A percentile compares a stretch with the other conserved stretches of the same genome.
These are phyloP conservation scores for Spiromastix sp. DNA, from an alignment of 2,329 filamentous ascomycete genomes.

Conservation along the genomic window DNA sequence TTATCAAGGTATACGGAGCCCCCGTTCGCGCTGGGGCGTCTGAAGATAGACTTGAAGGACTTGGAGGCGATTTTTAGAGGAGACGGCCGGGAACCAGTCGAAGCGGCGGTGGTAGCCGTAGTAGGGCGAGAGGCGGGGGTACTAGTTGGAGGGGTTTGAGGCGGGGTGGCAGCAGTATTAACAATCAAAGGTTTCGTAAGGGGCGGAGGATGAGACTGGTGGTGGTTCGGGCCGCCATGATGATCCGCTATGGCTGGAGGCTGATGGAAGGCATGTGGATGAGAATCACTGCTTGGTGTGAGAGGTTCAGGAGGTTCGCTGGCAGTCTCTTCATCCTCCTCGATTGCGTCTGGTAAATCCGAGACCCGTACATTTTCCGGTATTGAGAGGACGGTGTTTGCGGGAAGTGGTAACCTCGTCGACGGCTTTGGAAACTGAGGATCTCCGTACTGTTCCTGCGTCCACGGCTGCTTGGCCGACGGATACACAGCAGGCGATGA, in stretches of 20 bases:
- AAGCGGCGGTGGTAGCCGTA: constrained; percentile 1
- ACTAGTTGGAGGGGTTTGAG: constrained; percentile 6
- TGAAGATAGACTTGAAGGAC: constrained; percentile 17
- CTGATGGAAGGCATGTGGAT: constrained; percentile 5
- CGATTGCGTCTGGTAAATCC: constrained; percentile 12
- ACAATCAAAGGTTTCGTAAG: constrained; percentile 11
- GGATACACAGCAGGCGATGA: constrained; percentile 6
- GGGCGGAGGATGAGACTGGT: constrained; percentile 5
- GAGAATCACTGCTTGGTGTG: constrained; percentile 13
- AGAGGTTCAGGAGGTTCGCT: constrained; percentile 15
- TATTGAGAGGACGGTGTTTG: constrained; percentile 6
- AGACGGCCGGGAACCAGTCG: constrained; percentile 6
- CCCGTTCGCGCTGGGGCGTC: constrained; percentile 8
- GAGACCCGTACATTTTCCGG: constrained; percentile 7
- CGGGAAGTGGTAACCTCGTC: background rate
- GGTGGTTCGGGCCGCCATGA: constrained; percentile 5
- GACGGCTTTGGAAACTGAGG: background rate
- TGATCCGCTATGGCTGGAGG: constrained; percentile 2
- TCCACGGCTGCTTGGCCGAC: constrained; percentile 1
- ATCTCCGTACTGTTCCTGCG: background rate
- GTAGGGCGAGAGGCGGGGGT: background rate
- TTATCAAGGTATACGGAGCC: background rate
- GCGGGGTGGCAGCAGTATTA: constrained; percentile 11
- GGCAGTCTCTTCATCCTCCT: constrained; percentile 14
- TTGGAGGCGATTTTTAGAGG: constrained; percentile 12